Conservation (phyloP, 768 basidiomycete genomes). For the Hebeloma cylindrosporum region DNA sequence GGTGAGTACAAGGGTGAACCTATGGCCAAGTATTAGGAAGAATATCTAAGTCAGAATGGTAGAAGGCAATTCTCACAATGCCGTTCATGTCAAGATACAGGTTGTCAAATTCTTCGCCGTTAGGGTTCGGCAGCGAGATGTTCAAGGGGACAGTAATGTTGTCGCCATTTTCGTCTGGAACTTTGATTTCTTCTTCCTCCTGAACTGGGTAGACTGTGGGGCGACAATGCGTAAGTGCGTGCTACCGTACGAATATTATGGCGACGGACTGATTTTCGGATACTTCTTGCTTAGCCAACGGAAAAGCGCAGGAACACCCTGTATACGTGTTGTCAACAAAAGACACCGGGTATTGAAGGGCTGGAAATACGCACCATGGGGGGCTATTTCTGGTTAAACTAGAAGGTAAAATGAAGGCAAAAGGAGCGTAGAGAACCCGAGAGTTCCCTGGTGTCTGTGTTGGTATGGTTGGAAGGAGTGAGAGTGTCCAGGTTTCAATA, state of each 20-base stretch:
- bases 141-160: slow-evolving; percentile 74
- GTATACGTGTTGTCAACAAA: slow-evolving; percentile 12
- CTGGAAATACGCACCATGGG: slow-evolving; percentile 9
- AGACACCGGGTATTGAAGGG: not conserved
- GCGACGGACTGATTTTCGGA: slow-evolving; percentile 92
- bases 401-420: not conserved
- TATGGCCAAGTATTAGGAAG: slow-evolving; percentile 27
- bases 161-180: slow-evolving; percentile 66
- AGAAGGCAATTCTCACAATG: slow-evolving; percentile 61
- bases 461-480: slow-evolving; percentile 2
- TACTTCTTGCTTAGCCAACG: slow-evolving; percentile 99
- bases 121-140: slow-evolving; percentile 84
- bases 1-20: slow-evolving; percentile 99
- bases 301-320: slow-evolving; percentile 98
- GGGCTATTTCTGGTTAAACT: too few species aligned
- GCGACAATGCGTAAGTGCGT: not conserved
- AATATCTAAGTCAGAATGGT: not conserved
- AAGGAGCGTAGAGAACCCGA: not conserved
- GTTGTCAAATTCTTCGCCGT: slow-evolving; percentile 93
- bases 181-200: slow-evolving; percentile 79
- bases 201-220: slow-evolving; percentile 67
- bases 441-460: not conserved
- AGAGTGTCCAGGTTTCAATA: not conserved
- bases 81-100: slow-evolving; percentile 99
- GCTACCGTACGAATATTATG: slow-evolving; percentile 16